Evolutionary conservation across 73 alveolate species (phyloP), one percentile per base, ranked within the genome.

Genomic region (Paramecium biaurelia): DNA sequence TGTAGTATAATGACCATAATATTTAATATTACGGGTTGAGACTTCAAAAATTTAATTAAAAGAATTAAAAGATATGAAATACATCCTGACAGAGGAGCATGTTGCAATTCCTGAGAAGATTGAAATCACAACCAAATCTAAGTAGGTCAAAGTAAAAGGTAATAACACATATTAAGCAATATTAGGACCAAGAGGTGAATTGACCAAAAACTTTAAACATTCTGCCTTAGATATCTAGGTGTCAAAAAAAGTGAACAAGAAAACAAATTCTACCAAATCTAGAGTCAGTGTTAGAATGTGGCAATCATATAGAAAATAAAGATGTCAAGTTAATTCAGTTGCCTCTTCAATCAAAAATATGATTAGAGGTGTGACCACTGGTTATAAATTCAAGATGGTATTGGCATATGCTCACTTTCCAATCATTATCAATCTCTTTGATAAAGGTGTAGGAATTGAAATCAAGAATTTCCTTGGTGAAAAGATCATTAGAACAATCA

Each of bases 391-490:
- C 96, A 96, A 95, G 96, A 96, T 97, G 99, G 96, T 98, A 86
- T 94, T 96, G 57, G 99, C 97, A 59, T 94, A 94, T 68, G 99
- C 99, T 76, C 99, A 97, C 93, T 97, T 97, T 97, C 99, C 99
- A 88, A 97, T 97, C 97, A 95, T 96, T 92, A 96, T 92, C 74
- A 92, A 93, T 95, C 92, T 96, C 82, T 89, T 97, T 72, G 94
- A 96, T 87, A 98, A 96, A 34, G 94, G 94, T 41, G 20, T 43
- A 28, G 85, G 92, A 87, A 84, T 97, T 85, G 99, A 96, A 94
- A 92, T 97, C 95, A 95, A 96, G 92, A 96, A 97, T 95, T 97
- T 96, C 97, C 67, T 97, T 86, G 99, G 99, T 35, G 99, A 97
- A 74, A 93, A 94, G 93, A 96, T 93, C 74, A 97, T 93, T 85